Conservation (phyloP, 208 protist genomes). For the Leishmania guyanensis region DNA sequence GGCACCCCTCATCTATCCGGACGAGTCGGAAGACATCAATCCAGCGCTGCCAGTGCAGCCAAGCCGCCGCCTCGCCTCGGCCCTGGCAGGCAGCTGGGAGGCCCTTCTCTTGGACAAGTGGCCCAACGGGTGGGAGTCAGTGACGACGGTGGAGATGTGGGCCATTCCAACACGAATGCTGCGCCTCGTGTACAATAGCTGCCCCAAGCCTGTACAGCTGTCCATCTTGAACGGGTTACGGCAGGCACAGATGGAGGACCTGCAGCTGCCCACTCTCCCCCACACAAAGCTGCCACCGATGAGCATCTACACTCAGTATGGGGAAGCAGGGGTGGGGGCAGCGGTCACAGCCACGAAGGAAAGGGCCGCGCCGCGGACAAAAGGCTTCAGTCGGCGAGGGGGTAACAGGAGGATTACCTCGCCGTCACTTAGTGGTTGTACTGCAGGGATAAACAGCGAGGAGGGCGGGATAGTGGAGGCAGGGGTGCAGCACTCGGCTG, state of each 20-base stretch:
- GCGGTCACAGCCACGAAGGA: slow-evolving; percentile 8
- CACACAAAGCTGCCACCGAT: slow-evolving; percentile 80
- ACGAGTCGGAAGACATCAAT: slow-evolving; percentile 84
- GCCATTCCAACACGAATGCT: slow-evolving; percentile 73
- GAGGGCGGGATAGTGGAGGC: neutral
- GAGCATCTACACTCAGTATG: slow-evolving; percentile 61
- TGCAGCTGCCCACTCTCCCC: slow-evolving; percentile 51
- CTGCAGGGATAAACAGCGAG: neutral
- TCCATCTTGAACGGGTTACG: slow-evolving; percentile 61
- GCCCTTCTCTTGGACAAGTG: slow-evolving; percentile 88
- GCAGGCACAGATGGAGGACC: slow-evolving; percentile 63
- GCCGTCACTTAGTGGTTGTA: neutral
- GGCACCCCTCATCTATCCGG: slow-evolving; percentile 27
- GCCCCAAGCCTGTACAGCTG: slow-evolving; percentile 53
- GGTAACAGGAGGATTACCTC: neutral
- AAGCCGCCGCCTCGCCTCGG: slow-evolving; percentile 53
- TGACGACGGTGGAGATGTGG: slow-evolving; percentile 77
- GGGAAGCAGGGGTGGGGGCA: slow-evolving; percentile 21
- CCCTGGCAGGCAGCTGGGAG: slow-evolving; percentile 82
- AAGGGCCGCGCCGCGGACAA: neutral
- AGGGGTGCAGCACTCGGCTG: neutral
- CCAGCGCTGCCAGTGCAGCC: slow-evolving; percentile 63
- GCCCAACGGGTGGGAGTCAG: slow-evolving; percentile 84
- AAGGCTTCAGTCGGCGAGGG: neutral
- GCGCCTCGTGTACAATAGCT: slow-evolving; percentile 77